Conservation (phyloP, 2,329 filamentous ascomycete species). For the Paraconiothyrium sp. region DNA sequence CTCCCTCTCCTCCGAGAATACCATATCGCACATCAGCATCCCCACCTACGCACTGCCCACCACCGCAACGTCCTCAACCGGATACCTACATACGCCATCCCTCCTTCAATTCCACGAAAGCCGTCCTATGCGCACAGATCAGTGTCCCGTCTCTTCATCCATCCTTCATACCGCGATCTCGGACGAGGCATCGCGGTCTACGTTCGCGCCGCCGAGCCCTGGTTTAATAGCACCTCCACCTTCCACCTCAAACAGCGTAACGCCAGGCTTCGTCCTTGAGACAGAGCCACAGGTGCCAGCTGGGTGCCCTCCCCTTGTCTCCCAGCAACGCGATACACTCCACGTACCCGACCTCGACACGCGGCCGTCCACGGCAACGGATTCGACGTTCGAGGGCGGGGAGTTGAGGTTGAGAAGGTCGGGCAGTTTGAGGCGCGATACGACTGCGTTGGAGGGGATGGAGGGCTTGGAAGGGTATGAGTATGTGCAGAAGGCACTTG, state of each 20-base stretch:
- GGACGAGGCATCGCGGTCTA: too few species aligned
- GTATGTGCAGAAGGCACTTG: background rate
- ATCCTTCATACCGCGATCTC: background rate
- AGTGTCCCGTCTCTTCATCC: background rate
- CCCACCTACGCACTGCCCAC: background rate
- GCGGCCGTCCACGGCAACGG: background rate
- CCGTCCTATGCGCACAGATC: background rate
- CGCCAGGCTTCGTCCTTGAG: too few species aligned
- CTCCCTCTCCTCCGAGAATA: background rate
- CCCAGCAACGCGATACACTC: background rate
- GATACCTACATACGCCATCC: background rate
- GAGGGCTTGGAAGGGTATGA: background rate
- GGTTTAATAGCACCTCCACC: too few species aligned
- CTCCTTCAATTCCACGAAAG: background rate
- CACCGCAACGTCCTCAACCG: background rate
- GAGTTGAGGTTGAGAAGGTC: background rate
- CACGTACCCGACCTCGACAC: background rate
- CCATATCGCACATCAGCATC: background rate
- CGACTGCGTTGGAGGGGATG: slow-evolving; percentile 1
- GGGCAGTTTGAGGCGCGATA: background rate
- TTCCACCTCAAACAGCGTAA: too few species aligned
- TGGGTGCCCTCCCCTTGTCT: too few species aligned
- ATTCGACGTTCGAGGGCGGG: background rate
- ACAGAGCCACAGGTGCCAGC: background rate
- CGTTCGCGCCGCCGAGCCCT: too few species aligned